These are phyloP conservation scores for Boletus rex-veris DNA, from an alignment of 768 basidiomycete species.

Conservation along the genomic window DNA sequence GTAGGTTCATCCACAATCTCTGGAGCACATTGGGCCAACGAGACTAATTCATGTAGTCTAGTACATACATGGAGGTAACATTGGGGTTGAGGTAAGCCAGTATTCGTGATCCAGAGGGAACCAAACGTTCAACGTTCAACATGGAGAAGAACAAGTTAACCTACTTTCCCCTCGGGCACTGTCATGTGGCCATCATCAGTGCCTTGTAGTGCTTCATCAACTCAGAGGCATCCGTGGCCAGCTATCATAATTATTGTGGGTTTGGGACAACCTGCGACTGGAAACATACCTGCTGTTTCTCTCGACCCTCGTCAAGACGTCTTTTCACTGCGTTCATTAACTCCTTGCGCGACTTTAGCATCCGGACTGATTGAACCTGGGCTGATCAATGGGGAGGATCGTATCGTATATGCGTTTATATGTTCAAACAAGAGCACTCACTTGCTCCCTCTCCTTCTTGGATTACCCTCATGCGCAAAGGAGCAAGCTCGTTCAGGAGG, in stretches of 20 bases:
- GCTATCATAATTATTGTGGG: conserved; percentile 17
- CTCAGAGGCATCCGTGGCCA: conserved; percentile 37
- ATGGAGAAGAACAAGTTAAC: conserved; percentile 1
- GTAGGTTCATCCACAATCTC: conserved; percentile 15
- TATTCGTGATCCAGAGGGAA: background rate
- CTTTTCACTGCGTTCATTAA: conserved; percentile 33
- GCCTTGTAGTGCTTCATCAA: conserved; percentile 43
- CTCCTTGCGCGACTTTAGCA: conserved; percentile 33
- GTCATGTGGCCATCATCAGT: conserved; percentile 26
- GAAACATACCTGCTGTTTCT: conserved; percentile 35
- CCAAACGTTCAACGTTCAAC: background rate
- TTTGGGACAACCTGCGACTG: background rate
- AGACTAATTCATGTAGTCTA: background rate
- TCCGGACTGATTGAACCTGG: conserved; percentile 29
- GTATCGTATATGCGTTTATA: conserved; percentile 3
- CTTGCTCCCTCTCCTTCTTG: conserved; percentile 33
- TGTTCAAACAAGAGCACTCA: conserved; percentile 19
- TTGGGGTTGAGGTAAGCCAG: background rate
- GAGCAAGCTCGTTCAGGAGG: conserved; percentile 33
- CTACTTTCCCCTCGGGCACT: conserved; percentile 2
- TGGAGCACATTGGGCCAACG: background rate
- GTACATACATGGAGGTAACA: background rate
- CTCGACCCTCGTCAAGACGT: conserved; percentile 36
- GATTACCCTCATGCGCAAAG: conserved; percentile 28
- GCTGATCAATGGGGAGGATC: conserved; percentile 19